Evolutionary conservation across 768 basidiomycete genomes (phyloP), one percentile per base, ranked within the genome.

Genomic region (Termitomyces heimii): DNA sequence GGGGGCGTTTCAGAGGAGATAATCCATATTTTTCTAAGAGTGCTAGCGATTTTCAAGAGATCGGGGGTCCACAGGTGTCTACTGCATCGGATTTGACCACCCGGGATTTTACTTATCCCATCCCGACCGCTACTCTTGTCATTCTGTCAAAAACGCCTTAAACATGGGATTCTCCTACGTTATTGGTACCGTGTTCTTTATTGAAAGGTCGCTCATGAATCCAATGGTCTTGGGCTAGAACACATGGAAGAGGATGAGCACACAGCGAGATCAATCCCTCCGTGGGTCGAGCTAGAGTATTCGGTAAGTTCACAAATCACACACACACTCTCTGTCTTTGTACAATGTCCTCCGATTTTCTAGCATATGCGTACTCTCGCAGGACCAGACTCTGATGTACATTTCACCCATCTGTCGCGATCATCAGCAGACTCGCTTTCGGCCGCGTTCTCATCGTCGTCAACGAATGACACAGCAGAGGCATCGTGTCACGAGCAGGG

Each of bases 191-290:
- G 58, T 54, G 43, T 29, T 54, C 16, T 48, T 20, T 8, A 37
- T 39, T 9, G 6, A 37, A 35, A 26, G n/a, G 8, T 56, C 6
- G 16, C 31, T 60, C 24, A 62, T 52, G 57, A 55, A 56, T 42
- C 39, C 57, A 57, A 59, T n/a, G 16, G 22, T 56, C 18, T 53
- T 18, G 57, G 14, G 42, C 54, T 65, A 92, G 94, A 95, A 62
- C 93, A 95, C 67, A 94, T 98, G 89, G 95, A 98, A 68, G 92
- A 94, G 50, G 95, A 98, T 67, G 94, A 94, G 58, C 77, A 81
- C 14, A 81, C 81, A 0, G 76, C 84, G 1, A 82, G 80, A 62
- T 78, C 88, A 3, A 81, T 92, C 42, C 90, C 90, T 22, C 84
- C 82, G 14, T 98, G 96, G 96, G 95, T 98, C 32, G 82, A 88